A percentile compares a stretch with the other conserved stretches of the same genome.
Conservation (phyloP, 1,284 basidiomycete species). For the Ceratobasidium theobromae region DNA sequence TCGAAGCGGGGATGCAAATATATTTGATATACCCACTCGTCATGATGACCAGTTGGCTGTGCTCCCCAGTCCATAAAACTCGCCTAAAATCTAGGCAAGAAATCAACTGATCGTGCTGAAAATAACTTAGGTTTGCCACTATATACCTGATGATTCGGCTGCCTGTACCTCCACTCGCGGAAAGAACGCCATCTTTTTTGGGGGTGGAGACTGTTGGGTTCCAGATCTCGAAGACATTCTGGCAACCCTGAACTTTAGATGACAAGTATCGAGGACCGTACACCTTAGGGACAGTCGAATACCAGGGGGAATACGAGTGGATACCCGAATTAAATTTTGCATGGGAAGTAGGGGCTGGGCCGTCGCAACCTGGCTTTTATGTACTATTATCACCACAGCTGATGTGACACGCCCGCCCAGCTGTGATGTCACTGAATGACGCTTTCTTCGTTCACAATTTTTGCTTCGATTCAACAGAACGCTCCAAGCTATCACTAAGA, state of each 20-base stretch:
- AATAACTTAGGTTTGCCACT: not conserved
- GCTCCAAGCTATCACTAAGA: not conserved
- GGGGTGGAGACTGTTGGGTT: slow-evolving; percentile 13
- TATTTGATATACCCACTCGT: slow-evolving; percentile 8
- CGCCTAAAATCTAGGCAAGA: slow-evolving; percentile 21
- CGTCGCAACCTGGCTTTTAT: not conserved
- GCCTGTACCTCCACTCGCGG: slow-evolving; percentile 17
- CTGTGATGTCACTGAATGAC: slow-evolving; percentile 22
- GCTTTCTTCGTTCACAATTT: not conserved
- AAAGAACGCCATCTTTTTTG: slow-evolving; percentile 24
- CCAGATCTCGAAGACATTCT: slow-evolving; percentile 21
- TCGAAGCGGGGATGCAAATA: not conserved
- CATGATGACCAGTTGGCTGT: slow-evolving; percentile 32
- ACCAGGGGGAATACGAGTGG: not conserved
- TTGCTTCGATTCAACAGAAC: not conserved
- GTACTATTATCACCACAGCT: too few species aligned
- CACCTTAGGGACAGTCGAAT: not conserved
- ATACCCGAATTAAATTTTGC: not conserved
- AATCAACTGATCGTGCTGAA: not conserved
- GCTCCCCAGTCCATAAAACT: slow-evolving; percentile 31
- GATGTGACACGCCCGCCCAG: too few species aligned
- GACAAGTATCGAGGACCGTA: not conserved
- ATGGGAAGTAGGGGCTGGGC: not conserved
- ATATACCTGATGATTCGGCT: slow-evolving; percentile 15
- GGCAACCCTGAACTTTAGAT: not conserved